Conservation (phyloP, 768 basidiomycete genomes). For the Amanita rubescens region DNA sequence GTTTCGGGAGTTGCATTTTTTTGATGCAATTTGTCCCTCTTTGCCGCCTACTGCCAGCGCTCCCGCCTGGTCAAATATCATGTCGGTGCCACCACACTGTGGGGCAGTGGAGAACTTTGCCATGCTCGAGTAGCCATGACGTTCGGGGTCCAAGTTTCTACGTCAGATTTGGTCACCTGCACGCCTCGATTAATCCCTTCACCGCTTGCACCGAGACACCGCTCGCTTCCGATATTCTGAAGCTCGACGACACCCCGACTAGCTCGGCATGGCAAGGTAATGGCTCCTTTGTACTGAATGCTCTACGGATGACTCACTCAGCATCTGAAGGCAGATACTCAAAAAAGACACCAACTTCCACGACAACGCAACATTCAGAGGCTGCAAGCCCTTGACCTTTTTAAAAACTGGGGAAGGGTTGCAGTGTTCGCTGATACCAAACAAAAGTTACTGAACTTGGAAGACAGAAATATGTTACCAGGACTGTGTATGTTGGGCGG, state of each 20-base stretch:
- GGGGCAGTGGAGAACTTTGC: no score
- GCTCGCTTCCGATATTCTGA: conserved; percentile 4
- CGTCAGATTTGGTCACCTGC: not conserved
- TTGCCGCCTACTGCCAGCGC: conserved; percentile 17
- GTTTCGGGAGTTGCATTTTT: not conserved
- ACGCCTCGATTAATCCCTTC: not conserved
- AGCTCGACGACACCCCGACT: conserved; percentile 18
- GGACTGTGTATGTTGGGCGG: conserved; percentile 1
- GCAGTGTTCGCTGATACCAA: not conserved
- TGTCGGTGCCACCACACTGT: conserved; percentile 1
- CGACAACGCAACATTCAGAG: conserved; percentile 52
- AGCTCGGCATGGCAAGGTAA: conserved; percentile 27
- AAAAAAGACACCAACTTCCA: conserved; percentile 50
- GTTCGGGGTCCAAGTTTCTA: not conserved
- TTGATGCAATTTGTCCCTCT: not conserved
- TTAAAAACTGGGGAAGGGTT: conserved; percentile 30
- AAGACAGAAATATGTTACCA: not conserved
- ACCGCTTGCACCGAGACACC: not conserved
- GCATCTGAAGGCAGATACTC: not conserved
- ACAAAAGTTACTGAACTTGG: not conserved
- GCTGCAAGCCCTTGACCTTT: conserved; percentile 50
- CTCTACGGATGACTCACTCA: conserved; percentile 23
- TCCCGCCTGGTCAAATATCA: conserved; percentile 38
- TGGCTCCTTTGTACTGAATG: conserved; percentile 39
- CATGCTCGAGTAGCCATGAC: not conserved